Conservation (phyloP, 1,284 basidiomycete genomes). For the Moniliella sp. region DNA sequence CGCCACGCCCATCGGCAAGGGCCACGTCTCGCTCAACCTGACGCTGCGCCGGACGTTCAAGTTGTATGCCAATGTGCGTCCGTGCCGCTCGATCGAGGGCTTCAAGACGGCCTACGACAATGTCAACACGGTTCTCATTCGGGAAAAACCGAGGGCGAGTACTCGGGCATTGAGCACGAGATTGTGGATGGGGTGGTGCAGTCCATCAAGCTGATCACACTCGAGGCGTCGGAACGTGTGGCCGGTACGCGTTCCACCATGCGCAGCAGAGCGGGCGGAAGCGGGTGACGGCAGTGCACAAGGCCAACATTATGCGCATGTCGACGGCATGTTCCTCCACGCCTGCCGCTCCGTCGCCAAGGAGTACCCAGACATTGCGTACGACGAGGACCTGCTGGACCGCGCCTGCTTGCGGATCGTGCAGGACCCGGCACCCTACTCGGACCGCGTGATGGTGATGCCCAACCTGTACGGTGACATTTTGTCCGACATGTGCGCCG, state of each 20-base stretch:
- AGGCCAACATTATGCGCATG: constrained; percentile 92
- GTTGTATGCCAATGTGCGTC: constrained; percentile 92
- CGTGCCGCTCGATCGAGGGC: constrained; percentile 81
- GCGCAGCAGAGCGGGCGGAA: constrained; percentile 66
- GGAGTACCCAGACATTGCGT: constrained; percentile 74
- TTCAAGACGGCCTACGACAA: constrained; percentile 97
- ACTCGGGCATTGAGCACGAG: constrained; percentile 97
- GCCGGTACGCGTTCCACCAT: constrained; percentile 98
- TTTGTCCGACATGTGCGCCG: constrained; percentile 94
- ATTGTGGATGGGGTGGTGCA: constrained; percentile 94
- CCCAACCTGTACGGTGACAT: constrained; percentile 98
- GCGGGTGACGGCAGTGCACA: constrained; percentile 94
- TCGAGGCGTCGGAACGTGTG: constrained; percentile 93
- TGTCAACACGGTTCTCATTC: constrained; percentile 90
- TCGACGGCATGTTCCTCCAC: constrained; percentile 98
- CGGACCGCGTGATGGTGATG: constrained; percentile 99
- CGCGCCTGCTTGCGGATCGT: constrained; percentile 64
- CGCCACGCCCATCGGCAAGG: constrained; percentile 65
- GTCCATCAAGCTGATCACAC: constrained; percentile 97
- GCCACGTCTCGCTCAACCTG: constrained; percentile 91
- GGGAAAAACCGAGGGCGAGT: constrained; percentile 99
- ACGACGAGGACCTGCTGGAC: constrained; percentile 93
- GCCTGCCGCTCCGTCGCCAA: constrained; percentile 90
- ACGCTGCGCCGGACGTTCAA: constrained; percentile 90
- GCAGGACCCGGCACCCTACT: constrained; percentile 76